Conservation (phyloP, 1,139 yeast species). For the Pichia sp. region DNA sequence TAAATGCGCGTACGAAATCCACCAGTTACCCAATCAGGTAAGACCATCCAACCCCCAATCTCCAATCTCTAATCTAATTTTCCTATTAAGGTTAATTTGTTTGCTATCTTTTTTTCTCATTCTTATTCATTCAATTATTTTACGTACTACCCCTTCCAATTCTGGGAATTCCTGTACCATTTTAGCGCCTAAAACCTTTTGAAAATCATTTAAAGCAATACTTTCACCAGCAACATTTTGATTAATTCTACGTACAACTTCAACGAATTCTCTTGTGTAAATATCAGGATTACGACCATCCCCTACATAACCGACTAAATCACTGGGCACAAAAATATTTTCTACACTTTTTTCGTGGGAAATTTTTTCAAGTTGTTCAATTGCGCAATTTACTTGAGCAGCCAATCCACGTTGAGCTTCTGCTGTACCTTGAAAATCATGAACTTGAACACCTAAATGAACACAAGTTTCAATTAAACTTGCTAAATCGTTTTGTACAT, state of each 20-base stretch:
- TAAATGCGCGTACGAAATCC: too few species aligned
- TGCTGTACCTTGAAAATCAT: constrained; percentile 85
- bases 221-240: constrained; percentile 84
- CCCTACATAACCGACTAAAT: constrained; percentile 78
- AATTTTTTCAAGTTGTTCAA: not conserved
- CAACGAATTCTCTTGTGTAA: constrained; percentile 92
- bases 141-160: too few species aligned
- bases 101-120: too few species aligned
- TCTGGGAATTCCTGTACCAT: constrained; percentile 49
- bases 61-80: too few species aligned
- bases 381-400: constrained; percentile 27
- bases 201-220: constrained; percentile 49
- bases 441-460: constrained; percentile 85
- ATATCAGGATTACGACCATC: constrained; percentile 97
- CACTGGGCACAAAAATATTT: constrained; percentile 58
- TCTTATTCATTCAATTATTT: too few species aligned
- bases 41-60: too few species aligned
- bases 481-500: too few species aligned
- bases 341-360: constrained; percentile 16
- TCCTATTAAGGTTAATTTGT: too few species aligned
- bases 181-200: constrained; percentile 63
- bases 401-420: constrained; percentile 53
- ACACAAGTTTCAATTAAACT: constrained; percentile 72
- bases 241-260: constrained; percentile 81
- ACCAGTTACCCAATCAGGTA: too few species aligned